phyloP scores from a whole-genome alignment of 805 yeast species.

The Cyberlindnera maritima region DNA sequence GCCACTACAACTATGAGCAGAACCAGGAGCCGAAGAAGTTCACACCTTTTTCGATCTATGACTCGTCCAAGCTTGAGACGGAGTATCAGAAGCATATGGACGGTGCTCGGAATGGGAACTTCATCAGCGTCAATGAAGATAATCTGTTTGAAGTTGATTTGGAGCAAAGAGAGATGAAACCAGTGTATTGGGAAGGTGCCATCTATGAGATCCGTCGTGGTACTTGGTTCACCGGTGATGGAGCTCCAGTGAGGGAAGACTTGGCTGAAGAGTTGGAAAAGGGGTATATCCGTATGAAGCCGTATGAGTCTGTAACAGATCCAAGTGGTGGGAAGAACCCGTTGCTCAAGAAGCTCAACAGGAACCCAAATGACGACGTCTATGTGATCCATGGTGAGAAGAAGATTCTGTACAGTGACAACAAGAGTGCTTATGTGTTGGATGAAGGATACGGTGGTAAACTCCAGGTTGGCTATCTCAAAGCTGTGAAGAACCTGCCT shows the following conservation, averaged over 20 bases:
- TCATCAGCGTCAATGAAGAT: conserved; percentile 76
- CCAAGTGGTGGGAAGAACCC: conserved; percentile 14
- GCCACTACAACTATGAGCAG: conserved; percentile 51
- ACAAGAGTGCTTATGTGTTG: conserved; percentile 44
- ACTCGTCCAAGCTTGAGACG: conserved; percentile 59
- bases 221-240: conserved; percentile 68
- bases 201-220: conserved; percentile 80
- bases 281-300: conserved; percentile 42
- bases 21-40: conserved; percentile 54
- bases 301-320: conserved; percentile 27
- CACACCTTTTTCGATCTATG: conserved; percentile 62
- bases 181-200: conserved; percentile 90
- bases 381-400: conserved; percentile 18
- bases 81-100: conserved; percentile 15
- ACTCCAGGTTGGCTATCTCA: conserved; percentile 34
- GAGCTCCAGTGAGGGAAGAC: conserved; percentile 49
- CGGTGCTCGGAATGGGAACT: not conserved
- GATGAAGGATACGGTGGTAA: conserved; percentile 43
- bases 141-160: conserved; percentile 72
- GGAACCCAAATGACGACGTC: conserved; percentile 13
- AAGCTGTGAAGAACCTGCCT: conserved; percentile 34
- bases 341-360: conserved; percentile 7
- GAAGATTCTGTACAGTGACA: conserved; percentile 40
- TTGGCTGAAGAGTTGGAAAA: conserved; percentile 59
- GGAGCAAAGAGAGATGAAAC: conserved; percentile 47